Evolutionary conservation across 2,329 filamentous ascomycete genomes (phyloP).

Genomic region (Aspergillus sp.): DNA sequence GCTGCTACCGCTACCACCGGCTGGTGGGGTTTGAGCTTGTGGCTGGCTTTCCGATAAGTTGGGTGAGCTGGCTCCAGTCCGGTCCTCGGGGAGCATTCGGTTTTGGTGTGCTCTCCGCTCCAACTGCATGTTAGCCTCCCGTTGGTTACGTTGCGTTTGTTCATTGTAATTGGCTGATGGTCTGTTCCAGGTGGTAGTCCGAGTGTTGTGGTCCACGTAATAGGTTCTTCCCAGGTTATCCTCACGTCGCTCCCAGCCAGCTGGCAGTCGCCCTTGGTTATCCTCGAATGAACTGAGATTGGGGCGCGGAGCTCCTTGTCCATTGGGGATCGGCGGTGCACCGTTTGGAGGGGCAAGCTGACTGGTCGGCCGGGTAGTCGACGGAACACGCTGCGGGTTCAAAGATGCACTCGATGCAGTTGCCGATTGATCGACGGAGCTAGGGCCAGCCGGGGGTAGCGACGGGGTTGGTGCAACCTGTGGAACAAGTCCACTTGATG

Average conservation of each 20-base stretch:
- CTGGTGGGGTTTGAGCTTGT: slow-evolving; percentile 47
- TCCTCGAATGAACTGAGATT: slow-evolving; percentile 93
- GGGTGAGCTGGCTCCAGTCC: slow-evolving; percentile 89
- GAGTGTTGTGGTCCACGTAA: slow-evolving; percentile 96
- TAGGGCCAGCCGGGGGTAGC: slow-evolving; percentile 27
- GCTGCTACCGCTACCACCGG: slow-evolving; percentile 41
- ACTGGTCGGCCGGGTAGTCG: slow-evolving; percentile 38
- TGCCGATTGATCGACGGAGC: slow-evolving; percentile 28
- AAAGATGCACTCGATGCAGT: slow-evolving; percentile 35
- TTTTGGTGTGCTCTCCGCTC: slow-evolving; percentile 94
- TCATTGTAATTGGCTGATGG: slow-evolving; percentile 78
- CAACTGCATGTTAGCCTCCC: slow-evolving; percentile 88
- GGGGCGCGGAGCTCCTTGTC: slow-evolving; percentile 46
- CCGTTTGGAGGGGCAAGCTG: slow-evolving; percentile 41
- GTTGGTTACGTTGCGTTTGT: slow-evolving; percentile 71
- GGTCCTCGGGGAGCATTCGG: slow-evolving; percentile 90
- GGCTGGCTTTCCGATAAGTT: slow-evolving; percentile 59
- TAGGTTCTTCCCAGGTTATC: slow-evolving; percentile 95
- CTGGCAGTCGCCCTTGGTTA: slow-evolving; percentile 84
- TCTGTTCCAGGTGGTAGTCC: slow-evolving; percentile 94
- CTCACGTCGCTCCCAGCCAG: slow-evolving; percentile 93
- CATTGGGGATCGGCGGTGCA: slow-evolving; percentile 33
- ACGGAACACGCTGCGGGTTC: slow-evolving; percentile 35
- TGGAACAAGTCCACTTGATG: slow-evolving; percentile 41
- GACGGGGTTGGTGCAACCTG: slow-evolving; percentile 30